Conservation (phyloP, 1,284 basidiomycete species). For the Ceratobasidium sp. region DNA sequence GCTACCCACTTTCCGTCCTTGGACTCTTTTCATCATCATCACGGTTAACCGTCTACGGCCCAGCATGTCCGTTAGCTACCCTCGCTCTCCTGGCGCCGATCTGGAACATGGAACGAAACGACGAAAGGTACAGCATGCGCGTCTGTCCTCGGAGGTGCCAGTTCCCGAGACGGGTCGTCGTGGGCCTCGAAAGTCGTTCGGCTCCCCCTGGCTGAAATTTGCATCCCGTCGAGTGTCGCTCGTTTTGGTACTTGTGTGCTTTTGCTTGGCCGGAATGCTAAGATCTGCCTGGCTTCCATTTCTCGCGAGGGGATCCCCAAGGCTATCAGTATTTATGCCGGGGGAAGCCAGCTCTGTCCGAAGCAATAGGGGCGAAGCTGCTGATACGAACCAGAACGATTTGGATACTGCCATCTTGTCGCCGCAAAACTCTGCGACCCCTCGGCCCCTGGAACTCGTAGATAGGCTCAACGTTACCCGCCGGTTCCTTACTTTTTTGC, state of each 20-base stretch:
- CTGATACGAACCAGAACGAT: not conserved
- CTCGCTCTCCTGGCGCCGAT: slow-evolving; percentile 24
- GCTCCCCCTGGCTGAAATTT: slow-evolving; percentile 13
- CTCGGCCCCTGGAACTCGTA: not conserved
- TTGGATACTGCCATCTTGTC: not conserved
- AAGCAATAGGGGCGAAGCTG: not conserved
- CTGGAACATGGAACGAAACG: slow-evolving; percentile 31
- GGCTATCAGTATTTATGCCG: not conserved
- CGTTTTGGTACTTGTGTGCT: slow-evolving; percentile 26
- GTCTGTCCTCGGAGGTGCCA: slow-evolving; percentile 1
- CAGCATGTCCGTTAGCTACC: slow-evolving; percentile 3
- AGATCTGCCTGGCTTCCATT: slow-evolving; percentile 22
- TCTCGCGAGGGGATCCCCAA: not conserved
- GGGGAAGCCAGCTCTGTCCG: not conserved
- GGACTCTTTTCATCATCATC: slow-evolving; percentile 18
- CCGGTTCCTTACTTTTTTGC: slow-evolving; percentile 59
- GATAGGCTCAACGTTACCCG: not conserved
- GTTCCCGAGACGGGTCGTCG: not conserved
- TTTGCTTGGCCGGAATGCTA: not conserved
- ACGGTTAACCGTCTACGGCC: slow-evolving; percentile 9
- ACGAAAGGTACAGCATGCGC: slow-evolving; percentile 9
- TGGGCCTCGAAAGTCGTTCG: not conserved
- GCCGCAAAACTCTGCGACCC: slow-evolving; percentile 1
- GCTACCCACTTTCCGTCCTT: not conserved
- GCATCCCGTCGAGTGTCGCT: slow-evolving; percentile 11